A percentile compares a stretch with the other conserved stretches of the same genome.
Conservation (phyloP, 441 rosid species). For the Aquilaria agallochum region DNA sequence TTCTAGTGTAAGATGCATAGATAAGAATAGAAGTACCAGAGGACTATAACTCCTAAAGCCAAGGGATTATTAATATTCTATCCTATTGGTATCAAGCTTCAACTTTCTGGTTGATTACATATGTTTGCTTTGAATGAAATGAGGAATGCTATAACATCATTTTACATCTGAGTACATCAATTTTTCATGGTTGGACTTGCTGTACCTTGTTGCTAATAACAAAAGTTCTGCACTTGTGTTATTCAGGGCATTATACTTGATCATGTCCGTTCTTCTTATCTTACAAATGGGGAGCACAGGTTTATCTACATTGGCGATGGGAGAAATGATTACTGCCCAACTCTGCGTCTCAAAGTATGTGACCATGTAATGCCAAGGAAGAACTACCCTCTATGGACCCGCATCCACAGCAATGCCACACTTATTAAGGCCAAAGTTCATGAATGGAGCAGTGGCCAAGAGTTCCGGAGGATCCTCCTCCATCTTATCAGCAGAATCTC, state of each 20-base stretch:
- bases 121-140: no score
- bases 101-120: no score
- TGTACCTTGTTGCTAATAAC: no score
- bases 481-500: constrained; percentile 34
- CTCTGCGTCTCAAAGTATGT: constrained; percentile 48
- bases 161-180: no score
- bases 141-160: no score
- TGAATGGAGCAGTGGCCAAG: constrained; percentile 69
- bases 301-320: constrained; percentile 88
- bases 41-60: no score
- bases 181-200: no score
- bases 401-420: constrained; percentile 28
- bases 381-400: constrained; percentile 56
- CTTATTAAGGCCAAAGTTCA: constrained; percentile 69
- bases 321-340: constrained; percentile 75
- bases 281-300: constrained; percentile 22
- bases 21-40: no score
- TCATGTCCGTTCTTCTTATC: constrained; percentile 27
- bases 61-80: no score
- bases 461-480: constrained; percentile 44
- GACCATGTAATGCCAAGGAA: constrained; percentile 78
- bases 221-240: no score
- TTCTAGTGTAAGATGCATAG: no score
- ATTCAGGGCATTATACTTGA: constrained; percentile 67
- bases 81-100: no score